Evolutionary conservation across 306 rosid species (phyloP), one percentile per base, ranked within the genome.

Genomic region (Casuarina cunninghamiana): DNA sequence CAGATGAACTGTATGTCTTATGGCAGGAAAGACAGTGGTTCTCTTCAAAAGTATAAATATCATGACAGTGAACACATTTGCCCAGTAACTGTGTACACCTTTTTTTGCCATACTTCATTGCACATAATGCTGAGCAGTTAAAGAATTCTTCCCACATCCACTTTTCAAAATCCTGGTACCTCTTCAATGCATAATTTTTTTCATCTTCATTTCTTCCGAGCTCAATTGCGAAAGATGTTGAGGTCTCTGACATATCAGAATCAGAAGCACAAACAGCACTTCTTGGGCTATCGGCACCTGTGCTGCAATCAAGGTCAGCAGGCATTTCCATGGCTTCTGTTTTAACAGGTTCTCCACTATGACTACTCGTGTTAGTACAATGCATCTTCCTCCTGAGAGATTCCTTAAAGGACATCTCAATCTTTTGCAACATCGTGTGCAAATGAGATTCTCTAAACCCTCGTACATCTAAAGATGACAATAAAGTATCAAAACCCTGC

Each of bases 401-500:
- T 79, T 88, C 84, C 86, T 85, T 92, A 79, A 90, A 90, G 68
- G 87, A 77, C 51, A 53, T 71, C 74, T 88, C 93, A 73, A 86
- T 81, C 81, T 75, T 86, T 75, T 83, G 88, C 83, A 92, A 78
- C 91, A 85, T 90, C 71, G 77, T 83, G 67, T 90, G 93, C 85
- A 92, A 84, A 82, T 87, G 88, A 72, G 90, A 90, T 84, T 92
- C 97, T 80, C 91, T 90, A 71, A 87, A 62, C 69, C 97, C 97
- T 44, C 97, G 91, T 37, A 87, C 68, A 73, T 92, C 94, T 88
- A 92, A 78, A 69, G 91, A 85, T 70, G 88, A 84, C 88, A 87
- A 75, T n/a, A 92, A 81, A 71, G 89, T 86, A 86, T 92, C 89
- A 81, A 90, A 92, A 78, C 85, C 89, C 97, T 92, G 88, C 82